phyloP scores from a whole-genome alignment of 305 asterid genomes.

The Solanum hybrid region DNA sequence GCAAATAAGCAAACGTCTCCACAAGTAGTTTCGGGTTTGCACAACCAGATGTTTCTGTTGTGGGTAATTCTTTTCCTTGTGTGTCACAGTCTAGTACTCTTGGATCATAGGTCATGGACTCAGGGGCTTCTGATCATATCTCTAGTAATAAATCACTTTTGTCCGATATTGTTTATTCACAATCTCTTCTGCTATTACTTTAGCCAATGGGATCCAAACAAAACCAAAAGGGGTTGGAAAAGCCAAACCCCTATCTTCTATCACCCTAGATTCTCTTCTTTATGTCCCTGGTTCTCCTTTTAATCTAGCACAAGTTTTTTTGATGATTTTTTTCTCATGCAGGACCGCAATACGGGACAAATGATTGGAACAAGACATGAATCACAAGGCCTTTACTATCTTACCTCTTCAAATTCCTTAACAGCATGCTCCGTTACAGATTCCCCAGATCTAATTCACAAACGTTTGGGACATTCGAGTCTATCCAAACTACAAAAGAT shows the following conservation, averaged over 20 bases:
- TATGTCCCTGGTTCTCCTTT: background rate
- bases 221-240: background rate
- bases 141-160: background rate
- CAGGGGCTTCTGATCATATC: background rate
- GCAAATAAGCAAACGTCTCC: no score
- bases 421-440: background rate
- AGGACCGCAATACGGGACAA: background rate
- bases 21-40: no score
- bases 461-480: background rate
- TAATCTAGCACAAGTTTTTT: background rate
- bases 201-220: background rate
- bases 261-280: background rate
- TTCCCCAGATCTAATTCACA: background rate
- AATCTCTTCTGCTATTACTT: background rate
- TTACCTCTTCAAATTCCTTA: background rate
- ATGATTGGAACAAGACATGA: background rate
- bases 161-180: background rate
- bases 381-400: background rate
- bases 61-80: no score
- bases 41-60: no score
- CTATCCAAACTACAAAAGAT: background rate
- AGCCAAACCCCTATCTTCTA: background rate
- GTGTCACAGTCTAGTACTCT: background rate
- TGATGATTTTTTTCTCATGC: background rate
- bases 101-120: background rate